Conservation (phyloP, 2,329 filamentous ascomycete genomes). For the Pyrenochaeta sp. region DNA sequence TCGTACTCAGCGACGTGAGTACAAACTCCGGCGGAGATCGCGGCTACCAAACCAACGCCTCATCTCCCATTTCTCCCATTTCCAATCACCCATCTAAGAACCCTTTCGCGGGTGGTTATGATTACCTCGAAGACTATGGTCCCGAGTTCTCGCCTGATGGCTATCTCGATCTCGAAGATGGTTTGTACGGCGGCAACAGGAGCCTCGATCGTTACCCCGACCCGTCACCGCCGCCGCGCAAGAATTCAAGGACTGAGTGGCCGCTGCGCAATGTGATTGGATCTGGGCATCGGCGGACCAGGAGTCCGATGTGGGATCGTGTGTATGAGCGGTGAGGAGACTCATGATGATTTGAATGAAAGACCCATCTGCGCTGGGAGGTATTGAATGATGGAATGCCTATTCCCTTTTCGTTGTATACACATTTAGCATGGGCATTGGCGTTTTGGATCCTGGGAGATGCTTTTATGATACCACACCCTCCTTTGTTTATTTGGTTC, state of each 20-base stretch:
- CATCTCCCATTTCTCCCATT: slow-evolving; percentile 22
- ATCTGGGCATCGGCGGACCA: slow-evolving; percentile 22
- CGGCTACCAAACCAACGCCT: slow-evolving; percentile 16
- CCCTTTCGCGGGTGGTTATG: slow-evolving; percentile 34
- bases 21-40: slow-evolving; percentile 8
- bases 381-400: no score
- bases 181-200: slow-evolving; percentile 38
- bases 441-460: slow-evolving; percentile 1
- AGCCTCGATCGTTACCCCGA: slow-evolving; percentile 37
- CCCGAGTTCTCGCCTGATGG: slow-evolving; percentile 31
- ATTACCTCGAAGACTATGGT: slow-evolving; percentile 43
- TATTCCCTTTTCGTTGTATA: not conserved
- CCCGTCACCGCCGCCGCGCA: slow-evolving; percentile 14
- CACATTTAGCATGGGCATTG: slow-evolving; percentile 1
- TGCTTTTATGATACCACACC: not conserved
- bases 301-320: slow-evolving; percentile 42
- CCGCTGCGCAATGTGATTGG: slow-evolving; percentile 35
- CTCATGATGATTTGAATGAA: slow-evolving; percentile 2
- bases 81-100: slow-evolving; percentile 22
- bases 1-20: slow-evolving; percentile 20
- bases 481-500: not conserved
- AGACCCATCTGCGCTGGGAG: no score
- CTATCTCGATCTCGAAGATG: slow-evolving; percentile 33
- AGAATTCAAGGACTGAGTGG: slow-evolving; percentile 39
- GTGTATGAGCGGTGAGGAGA: slow-evolving; percentile 34